Base-by-base conservation (phyloP, 2,329 filamentous ascomycete species). In the Venturia effusa region DNA sequence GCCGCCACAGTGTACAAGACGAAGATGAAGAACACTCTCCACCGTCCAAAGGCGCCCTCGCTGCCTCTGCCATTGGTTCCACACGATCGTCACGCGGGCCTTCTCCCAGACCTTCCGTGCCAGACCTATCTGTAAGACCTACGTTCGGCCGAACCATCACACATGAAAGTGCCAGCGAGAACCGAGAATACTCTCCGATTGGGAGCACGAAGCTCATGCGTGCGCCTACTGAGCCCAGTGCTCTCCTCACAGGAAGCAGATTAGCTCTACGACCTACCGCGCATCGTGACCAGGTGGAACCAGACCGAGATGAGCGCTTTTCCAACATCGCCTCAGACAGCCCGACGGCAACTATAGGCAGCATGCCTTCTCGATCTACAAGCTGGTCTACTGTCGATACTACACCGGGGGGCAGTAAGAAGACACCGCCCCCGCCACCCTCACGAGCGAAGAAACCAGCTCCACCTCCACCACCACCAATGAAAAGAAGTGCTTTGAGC, bases 381-480 rank as follows among this genome's bases (percentile, higher is more conserved):
- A 85, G 82, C 70, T 80, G 79, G 69, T 77, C 76, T 22, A 76
- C 75, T 27, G 63, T 65, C 19, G 65, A 66, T 30, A 68, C 32
- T 27, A 62, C 30, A 19, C 64, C 67, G 22, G 66, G 66, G 62
- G 74, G 70, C 64, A 82, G 81, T 72, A 85, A 83, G 73, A 80
- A 79, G 55, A 83, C 84, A 59, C 85, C 86, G 24, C 85, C 86
- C 34, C 86, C 85, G 30, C 84, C 84, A 32, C 82, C 83, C 10
- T 82, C 81, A 27, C 77, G 85, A 70, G 76, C 82, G 41, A 88
- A 87, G 79, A 88, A 88, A 73, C 84, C 85, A 15, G 81, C 83
- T 27, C 84, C 85, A 66, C 84, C 84, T 43, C 85, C 84, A 27
- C 84, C 84, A 27, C 84, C 83, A 13, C 85, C 86, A 27, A 81